Base-by-base conservation (phyloP, 495 filamentous ascomycete species). In the Mytilinidion resinicola region DNA sequence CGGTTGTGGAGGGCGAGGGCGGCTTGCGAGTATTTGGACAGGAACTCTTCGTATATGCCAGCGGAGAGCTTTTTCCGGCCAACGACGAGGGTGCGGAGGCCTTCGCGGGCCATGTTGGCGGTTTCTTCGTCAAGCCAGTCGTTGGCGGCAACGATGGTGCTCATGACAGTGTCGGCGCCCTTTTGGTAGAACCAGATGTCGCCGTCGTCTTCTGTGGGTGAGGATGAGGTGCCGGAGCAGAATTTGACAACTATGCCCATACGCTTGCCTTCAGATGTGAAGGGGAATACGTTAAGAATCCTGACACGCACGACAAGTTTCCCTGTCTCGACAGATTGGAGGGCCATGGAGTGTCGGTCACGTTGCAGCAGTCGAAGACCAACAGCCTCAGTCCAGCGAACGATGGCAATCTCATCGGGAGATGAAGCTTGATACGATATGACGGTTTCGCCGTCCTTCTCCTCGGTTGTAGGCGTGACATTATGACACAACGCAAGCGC, bases 161-260 rank as follows among this genome's bases (percentile, higher is more conserved):
- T 78, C 95, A 99, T 99, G 44, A 97, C 91, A 0, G 95, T 97
- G 69, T 99, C 95, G 7, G 95, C 95, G 25, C 95, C 95, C 70
- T 99, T 99, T 61, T 99, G 91, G 66, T 90, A 99, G 72, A 99
- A 99, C 90, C 93, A 97, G 20, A 96, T 91, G 65, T 96, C 91
- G 19, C 70, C 73, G 10, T 74, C 69, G 12, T 76, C 74, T 12
- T 60, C 51, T 4, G 56, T 21, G 9, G 60, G 34, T 4, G 55
- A 53, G 2, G 75, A 64, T 38, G 78, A 71, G 12, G 85, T 66
- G 20, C 72, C 70, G 35, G 69, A 62, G 20, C 69, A 63, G 66
- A 97, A 99, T 61, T 88, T 86, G 19, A 96, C 85, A 59, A 97
- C 85, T 56, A 97, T 89, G n/a, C 95, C 95, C 95, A 99, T 99